Percentiles rank a stretch among this genome's conserved stretches.
Conservation (phyloP, 495 filamentous ascomycete species). For the Podospora sp. region DNA sequence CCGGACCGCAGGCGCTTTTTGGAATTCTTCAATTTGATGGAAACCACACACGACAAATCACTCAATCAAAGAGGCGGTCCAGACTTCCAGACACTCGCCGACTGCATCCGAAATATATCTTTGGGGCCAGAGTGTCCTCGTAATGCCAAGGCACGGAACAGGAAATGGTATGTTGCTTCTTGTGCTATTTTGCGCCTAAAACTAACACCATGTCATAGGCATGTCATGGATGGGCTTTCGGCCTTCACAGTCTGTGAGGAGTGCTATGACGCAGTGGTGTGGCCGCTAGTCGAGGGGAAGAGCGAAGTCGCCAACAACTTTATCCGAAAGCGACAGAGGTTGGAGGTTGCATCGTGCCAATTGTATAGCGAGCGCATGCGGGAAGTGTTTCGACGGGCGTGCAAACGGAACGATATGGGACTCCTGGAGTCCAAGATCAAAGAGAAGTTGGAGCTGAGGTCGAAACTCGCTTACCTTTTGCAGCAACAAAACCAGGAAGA, state of each 20-base stretch:
- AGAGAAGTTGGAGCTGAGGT: conserved; percentile 45
- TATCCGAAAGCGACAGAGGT: conserved; percentile 49
- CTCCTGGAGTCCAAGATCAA: conserved; percentile 54
- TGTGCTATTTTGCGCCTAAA: not conserved
- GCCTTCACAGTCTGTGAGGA: conserved; percentile 50
- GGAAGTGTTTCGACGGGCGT: conserved; percentile 61
- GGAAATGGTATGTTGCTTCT: conserved; percentile 33
- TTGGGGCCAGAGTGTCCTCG: conserved; percentile 41
- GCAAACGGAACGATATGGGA: conserved; percentile 58
- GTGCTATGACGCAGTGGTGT: conserved; percentile 68
- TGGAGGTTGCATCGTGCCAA: conserved; percentile 64
- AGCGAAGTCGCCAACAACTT: conserved; percentile 58
- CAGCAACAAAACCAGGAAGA: conserved; percentile 45
- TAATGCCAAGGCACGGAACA: conserved; percentile 30
- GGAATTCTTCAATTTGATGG: conserved; percentile 47
- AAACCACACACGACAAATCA: conserved; percentile 44
- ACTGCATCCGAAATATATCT: conserved; percentile 38
- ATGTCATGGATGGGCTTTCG: conserved; percentile 43
- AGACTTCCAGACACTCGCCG: conserved; percentile 41
- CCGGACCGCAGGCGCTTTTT: conserved; percentile 46
- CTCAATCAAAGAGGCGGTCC: conserved; percentile 34
- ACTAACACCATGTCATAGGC: conserved; percentile 15
- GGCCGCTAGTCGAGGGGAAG: conserved; percentile 58
- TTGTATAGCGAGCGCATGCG: conserved; percentile 78
- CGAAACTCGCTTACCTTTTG: conserved; percentile 35